Conservation (phyloP, 2,329 filamentous ascomycete species). For the Apiospora arundinis region DNA sequence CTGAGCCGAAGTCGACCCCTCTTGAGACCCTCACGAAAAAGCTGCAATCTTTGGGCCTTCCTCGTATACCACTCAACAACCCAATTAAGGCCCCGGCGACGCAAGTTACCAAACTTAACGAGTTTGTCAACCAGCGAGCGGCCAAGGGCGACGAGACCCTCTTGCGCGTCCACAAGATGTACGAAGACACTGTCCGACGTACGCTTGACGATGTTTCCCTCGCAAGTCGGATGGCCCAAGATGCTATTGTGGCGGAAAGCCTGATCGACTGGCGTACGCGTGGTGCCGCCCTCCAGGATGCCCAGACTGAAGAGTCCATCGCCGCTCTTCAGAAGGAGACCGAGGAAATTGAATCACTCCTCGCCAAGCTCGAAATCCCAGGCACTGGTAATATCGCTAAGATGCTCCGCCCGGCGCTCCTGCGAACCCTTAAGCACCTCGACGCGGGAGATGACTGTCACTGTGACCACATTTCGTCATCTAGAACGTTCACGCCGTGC, state of each 20-base stretch:
- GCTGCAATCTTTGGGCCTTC: conserved; percentile 1
- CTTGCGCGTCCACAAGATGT: conserved; percentile 35
- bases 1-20: conserved; percentile 16
- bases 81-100: conserved; percentile 23
- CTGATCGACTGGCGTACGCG: conserved; percentile 26
- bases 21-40: conserved; percentile 24
- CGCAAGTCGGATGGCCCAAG: conserved; percentile 33
- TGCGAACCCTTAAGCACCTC: conserved; percentile 14
- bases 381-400: conserved; percentile 9
- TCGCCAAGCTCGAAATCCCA: conserved; percentile 16
- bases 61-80: conserved; percentile 23
- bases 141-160: conserved; percentile 35
- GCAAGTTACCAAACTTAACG: conserved; percentile 32
- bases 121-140: conserved; percentile 34
- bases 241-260: conserved; percentile 36
- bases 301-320: conserved; percentile 38
- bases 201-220: conserved; percentile 34
- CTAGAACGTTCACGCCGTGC: conserved; percentile 8
- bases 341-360: conserved; percentile 28
- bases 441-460: conserved; percentile 13
- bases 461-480: not conserved
- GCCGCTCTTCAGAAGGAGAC: conserved; percentile 33
- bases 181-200: conserved; percentile 35
- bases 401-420: conserved; percentile 18
- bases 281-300: conserved; percentile 35